Evolutionary conservation across 2,329 filamentous ascomycete species (phyloP), one percentile per base, ranked within the genome.

Genomic region (Colletotrichum tropicale): DNA sequence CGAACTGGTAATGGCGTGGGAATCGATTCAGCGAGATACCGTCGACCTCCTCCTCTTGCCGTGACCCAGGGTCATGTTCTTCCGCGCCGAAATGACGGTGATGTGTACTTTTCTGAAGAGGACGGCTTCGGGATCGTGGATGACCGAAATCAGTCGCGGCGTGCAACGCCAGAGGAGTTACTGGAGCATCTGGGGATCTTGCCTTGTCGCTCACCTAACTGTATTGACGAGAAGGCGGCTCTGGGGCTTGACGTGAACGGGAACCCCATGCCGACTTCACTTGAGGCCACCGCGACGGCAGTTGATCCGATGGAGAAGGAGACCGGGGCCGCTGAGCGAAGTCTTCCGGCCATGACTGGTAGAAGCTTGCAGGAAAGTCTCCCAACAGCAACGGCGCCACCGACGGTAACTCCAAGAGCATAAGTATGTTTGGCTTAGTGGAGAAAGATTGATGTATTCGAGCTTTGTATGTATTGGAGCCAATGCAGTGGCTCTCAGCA

Each of bases 201-300:
- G 36, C 5, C 8, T 28, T 13, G 1, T 34, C 28, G 30, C 28
- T 71, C 69, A 8, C 43, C 6, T 9, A 28, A 66, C 32, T 71
- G 69, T 13, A 28, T 56, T 48, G 38, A 65, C 8, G 69, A 66
- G 60, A 65, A 65, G 69, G 69, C 69, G n/a, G 0, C 69, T 10
- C 28, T 58, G 1, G 60, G 69, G 10, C 60, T 71, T 56, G 69
- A 71, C 9, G 38, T 71, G 10, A 24, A 71, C 1, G 60, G 5
- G 8, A 64, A 58, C n/a, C 69, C 69, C 18, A 64, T 64, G 34
- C 30, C 55, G 48, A 21, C 16, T 4, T 62, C 18, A 15, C 68
- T 24, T 16, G 56, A 70, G 3, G 56, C 68, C 18, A 24, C 13
- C 32, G 66, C 32, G 32, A 69, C 52, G n/a, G 66, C 4, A 26